These are phyloP conservation scores for Oxyria digyna DNA, from an alignment of 148 eudicot species.

Conservation along the genomic window DNA sequence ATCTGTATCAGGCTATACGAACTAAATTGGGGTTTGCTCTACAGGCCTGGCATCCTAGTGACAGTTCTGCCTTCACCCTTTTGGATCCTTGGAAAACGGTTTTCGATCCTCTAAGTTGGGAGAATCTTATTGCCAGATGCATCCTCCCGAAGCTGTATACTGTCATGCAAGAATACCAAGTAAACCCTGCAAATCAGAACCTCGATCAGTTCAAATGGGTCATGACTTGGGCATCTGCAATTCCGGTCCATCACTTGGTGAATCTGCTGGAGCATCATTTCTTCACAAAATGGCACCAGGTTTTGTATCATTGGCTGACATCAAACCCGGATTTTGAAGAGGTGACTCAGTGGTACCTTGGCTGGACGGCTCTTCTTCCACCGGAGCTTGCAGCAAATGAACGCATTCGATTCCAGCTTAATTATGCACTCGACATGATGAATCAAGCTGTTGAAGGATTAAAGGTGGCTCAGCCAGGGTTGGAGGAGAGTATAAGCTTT, in stretches of 20 bases:
- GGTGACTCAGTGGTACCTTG: background rate
- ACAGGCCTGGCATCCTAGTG: constrained; percentile 79
- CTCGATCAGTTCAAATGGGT: constrained; percentile 62
- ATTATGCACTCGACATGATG: constrained; percentile 48
- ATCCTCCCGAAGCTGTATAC: constrained; percentile 53
- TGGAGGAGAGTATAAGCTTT: constrained; percentile 40
- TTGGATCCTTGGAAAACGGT: constrained; percentile 80
- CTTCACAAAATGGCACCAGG: constrained; percentile 74
- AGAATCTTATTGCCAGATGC: constrained; percentile 52
- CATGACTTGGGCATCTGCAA: constrained; percentile 49
- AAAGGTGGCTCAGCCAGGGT: constrained; percentile 44
- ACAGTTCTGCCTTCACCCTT: constrained; percentile 49
- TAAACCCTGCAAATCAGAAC: constrained; percentile 62
- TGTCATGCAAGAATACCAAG: constrained; percentile 57
- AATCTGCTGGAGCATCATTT: constrained; percentile 54
- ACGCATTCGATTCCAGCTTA: background rate
- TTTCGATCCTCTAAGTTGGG: constrained; percentile 76
- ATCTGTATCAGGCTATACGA: constrained; percentile 43
- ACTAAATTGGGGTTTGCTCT: constrained; percentile 53
- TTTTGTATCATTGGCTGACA: constrained; percentile 16
- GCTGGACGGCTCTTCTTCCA: background rate
- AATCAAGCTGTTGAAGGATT: constrained; percentile 53
- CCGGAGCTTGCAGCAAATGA: background rate
- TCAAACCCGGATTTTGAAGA: background rate
- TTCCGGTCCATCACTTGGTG: constrained; percentile 66